A percentile compares a stretch with the other conserved stretches of the same genome.
Conservation (phyloP, 148 eudicot genomes). For the Vaccinium darrowii region DNA sequence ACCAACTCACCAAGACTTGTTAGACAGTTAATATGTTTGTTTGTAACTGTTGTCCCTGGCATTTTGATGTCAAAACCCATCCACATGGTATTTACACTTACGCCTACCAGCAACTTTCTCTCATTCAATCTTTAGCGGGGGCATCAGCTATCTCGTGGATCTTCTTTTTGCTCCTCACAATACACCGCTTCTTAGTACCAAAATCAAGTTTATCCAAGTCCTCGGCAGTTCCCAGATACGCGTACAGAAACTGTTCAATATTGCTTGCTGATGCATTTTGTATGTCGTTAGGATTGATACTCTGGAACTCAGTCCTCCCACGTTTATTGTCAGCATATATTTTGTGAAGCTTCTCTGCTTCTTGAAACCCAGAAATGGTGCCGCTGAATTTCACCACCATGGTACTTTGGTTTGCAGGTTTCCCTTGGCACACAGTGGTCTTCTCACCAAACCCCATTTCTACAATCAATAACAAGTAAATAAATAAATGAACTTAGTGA, state of each 20-base stretch:
- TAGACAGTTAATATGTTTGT: neutral
- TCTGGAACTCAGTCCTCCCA: constrained; percentile 46
- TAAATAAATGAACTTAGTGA: neutral
- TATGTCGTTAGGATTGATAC: constrained; percentile 17
- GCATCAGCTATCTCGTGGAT: constrained; percentile 25
- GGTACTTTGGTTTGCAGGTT: constrained; percentile 42
- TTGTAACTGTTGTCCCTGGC: neutral
- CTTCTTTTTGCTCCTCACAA: constrained; percentile 57
- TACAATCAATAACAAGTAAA: constrained; percentile 15
- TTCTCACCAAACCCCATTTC: constrained; percentile 49
- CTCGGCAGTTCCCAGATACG: constrained; percentile 46
- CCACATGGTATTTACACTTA: neutral
- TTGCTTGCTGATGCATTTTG: constrained; percentile 19
- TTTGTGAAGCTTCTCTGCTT: constrained; percentile 51
- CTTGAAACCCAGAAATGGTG: constrained; percentile 53
- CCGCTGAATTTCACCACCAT: constrained; percentile 46
- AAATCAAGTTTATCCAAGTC: constrained; percentile 55
- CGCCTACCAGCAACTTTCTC: neutral
- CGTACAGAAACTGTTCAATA: constrained; percentile 33
- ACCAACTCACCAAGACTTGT: neutral
- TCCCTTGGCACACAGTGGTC: constrained; percentile 41
- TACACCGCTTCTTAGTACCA: constrained; percentile 37
- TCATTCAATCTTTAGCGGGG: constrained; percentile 14
- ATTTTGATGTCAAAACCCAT: neutral
- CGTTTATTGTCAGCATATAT: constrained; percentile 35